Percentiles rank a stretch among this genome's conserved stretches.
phyloP scores from a whole-genome alignment of 257 asterid genomes.

The Solanum raphanifolium region DNA sequence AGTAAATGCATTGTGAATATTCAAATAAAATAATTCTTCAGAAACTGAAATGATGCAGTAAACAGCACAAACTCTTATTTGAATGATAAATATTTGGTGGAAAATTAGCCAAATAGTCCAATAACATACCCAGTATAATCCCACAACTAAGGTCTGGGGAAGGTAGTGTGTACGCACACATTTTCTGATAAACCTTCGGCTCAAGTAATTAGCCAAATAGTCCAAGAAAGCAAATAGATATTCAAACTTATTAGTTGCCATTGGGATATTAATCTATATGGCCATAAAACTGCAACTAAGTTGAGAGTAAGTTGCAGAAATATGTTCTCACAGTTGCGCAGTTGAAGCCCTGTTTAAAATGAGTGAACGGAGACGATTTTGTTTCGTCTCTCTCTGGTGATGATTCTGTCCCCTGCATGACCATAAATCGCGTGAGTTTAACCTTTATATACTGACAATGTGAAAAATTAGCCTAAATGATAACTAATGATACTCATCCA shows the following conservation, averaged over 20 bases:
- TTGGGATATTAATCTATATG: neutral
- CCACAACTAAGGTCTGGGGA: neutral
- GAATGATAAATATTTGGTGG: neutral
- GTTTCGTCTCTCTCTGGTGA: slow-evolving; percentile 55
- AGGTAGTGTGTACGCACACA: neutral
- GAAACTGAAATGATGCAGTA: neutral
- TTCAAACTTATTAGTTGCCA: neutral
- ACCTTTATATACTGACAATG: neutral
- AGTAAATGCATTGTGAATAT: neutral
- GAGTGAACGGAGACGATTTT: slow-evolving; percentile 33
- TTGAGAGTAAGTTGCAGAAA: neutral
- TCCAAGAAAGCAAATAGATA: neutral
- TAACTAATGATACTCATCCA: neutral
- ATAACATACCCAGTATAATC: neutral
- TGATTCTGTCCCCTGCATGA: slow-evolving; percentile 52
- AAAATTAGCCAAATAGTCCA: neutral
- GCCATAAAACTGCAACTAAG: neutral
- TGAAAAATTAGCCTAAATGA: neutral
- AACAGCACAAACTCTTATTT: neutral
- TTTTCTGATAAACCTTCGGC: neutral
- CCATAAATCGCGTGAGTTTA: neutral
- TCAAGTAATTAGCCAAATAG: neutral
- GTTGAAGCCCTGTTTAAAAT: slow-evolving; percentile 16
- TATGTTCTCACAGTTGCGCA: slow-evolving; percentile 4
- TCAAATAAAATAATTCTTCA: neutral